Evolutionary conservation across 2,329 filamentous ascomycete genomes (phyloP), one percentile per base, ranked within the genome.

Genomic region (Cadophora luteo-olivacea): DNA sequence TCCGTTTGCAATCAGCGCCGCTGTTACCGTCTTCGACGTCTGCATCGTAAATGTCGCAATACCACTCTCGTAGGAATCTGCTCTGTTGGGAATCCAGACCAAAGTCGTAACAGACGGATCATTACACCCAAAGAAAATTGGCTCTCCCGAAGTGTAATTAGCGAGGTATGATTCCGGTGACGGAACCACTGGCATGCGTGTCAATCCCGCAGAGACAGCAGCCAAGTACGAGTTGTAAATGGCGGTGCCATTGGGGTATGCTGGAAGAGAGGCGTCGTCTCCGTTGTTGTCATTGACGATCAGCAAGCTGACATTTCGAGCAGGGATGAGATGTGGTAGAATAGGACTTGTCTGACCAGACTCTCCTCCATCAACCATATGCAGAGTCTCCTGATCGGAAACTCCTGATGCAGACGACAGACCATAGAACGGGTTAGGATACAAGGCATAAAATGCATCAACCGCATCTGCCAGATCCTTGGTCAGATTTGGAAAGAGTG

Each of bases 221-320:
- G 49, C 62, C 8, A 64, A 12, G 62, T 57, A 64, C 1, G 62
- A 45, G 33, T 32, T 55, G 62, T 64, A 64, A 6, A 64, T 48
- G 2, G 51, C 62, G 22, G 62, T 57, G 22, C 62, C 62, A 22
- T 57, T 64, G 7, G 62, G 51, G 14, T 64, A 64, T 19, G 62
- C 8, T 7, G 51, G 51, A 8, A 57, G 16, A 24, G 32, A n/a
- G 7, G 33, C 2, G 41, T 29, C 51, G 14, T 64, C 62, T 45
- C 62, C 62, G 24, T 45, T 55, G 51, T 64, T 64, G 5, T 64
- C 62, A 33, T 64, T 64, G 36, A 64, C 36, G 33, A 64, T 64
- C 16, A 64, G 32, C 8, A 64, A 51, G 4, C 14, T 32, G 19
- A 64, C 51, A 22, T 64, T 64, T 6, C 62, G 62, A 25, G 49